phyloP scores from a whole-genome alignment of 768 basidiomycete species.

The Lepiota subincarnata region DNA sequence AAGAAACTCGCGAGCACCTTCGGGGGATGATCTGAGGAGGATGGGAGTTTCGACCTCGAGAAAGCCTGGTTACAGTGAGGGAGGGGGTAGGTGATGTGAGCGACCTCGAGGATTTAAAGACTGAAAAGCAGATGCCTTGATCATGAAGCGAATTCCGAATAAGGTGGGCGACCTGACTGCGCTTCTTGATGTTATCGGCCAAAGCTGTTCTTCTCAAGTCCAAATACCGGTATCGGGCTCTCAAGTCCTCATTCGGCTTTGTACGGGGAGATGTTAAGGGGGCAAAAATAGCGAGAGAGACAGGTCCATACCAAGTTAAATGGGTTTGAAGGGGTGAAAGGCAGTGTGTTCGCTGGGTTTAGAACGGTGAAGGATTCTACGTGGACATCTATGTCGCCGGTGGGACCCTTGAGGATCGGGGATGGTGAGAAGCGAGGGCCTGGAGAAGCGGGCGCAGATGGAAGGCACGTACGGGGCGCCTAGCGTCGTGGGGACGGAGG shows the following conservation, averaged over 20 bases:
- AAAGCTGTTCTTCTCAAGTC: conserved; percentile 79
- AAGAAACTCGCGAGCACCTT: conserved; percentile 91
- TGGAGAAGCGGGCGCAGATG: conserved; percentile 16
- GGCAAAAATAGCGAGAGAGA: conserved; percentile 13
- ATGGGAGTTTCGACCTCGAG: conserved; percentile 92
- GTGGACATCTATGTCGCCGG: conserved; percentile 79
- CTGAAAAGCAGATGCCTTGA: conserved; percentile 43
- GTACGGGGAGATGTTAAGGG: conserved; percentile 6
- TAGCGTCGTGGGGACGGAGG: conserved; percentile 56
- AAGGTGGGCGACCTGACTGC: conserved; percentile 78
- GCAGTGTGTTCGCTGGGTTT: conserved; percentile 74
- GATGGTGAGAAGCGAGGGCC: conserved; percentile 16
- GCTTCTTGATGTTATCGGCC: conserved; percentile 73
- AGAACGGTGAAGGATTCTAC: conserved; percentile 68
- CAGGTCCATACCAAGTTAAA: conserved; percentile 64
- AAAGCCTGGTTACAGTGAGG: conserved; percentile 54
- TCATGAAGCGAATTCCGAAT: conserved; percentile 71
- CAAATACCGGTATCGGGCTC: conserved; percentile 82
- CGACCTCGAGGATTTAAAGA: conserved; percentile 9
- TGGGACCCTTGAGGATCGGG: conserved; percentile 40
- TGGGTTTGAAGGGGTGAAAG: conserved; percentile 81
- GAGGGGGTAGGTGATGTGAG: conserved; percentile 10
- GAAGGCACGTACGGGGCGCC: conserved; percentile 51
- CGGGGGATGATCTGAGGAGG: conserved; percentile 86
- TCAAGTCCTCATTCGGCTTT: conserved; percentile 82